phyloP scores from a whole-genome alignment of 768 basidiomycete species.

The Agaricus blazei region DNA sequence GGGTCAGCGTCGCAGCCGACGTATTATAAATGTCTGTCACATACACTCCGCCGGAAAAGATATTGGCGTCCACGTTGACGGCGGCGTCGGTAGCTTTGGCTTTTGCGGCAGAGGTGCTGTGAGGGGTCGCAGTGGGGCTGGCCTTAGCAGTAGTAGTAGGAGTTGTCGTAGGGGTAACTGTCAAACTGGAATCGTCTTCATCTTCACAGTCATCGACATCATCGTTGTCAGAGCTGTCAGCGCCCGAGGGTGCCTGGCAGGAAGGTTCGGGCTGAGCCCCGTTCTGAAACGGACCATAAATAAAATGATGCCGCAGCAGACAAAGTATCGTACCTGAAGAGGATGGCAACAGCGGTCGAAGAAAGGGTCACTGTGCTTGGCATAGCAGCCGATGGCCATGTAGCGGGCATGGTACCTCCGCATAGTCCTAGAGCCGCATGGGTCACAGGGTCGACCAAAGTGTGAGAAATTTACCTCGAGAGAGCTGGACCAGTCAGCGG shows the following conservation, averaged over 20 bases:
- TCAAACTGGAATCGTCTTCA: slow-evolving; percentile 21
- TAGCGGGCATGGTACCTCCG: slow-evolving; percentile 59
- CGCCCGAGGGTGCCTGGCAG: slow-evolving; percentile 27
- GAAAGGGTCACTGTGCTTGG: slow-evolving; percentile 46
- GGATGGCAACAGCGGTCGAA: slow-evolving; percentile 73
- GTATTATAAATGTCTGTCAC: slow-evolving; percentile 15
- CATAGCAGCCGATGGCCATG: slow-evolving; percentile 45
- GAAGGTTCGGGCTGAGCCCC: slow-evolving; percentile 42
- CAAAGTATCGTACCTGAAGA: slow-evolving; percentile 41
- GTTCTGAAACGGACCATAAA: slow-evolving; percentile 22
- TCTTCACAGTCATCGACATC: slow-evolving; percentile 24
- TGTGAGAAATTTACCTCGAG: slow-evolving; percentile 36
- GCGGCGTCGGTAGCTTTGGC: slow-evolving; percentile 10
- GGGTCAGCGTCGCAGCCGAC: slow-evolving; percentile 9
- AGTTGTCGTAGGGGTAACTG: slow-evolving; percentile 12
- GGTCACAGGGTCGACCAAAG: slow-evolving; percentile 2
- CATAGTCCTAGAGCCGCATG: slow-evolving; percentile 36
- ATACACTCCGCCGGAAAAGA: slow-evolving; percentile 42
- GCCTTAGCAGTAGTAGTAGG: slow-evolving; percentile 8
- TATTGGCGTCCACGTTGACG: slow-evolving; percentile 3
- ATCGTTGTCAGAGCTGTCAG: slow-evolving; percentile 23
- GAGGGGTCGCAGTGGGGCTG: slow-evolving; percentile 16
- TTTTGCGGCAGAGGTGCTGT: slow-evolving; percentile 13
- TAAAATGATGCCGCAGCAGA: slow-evolving; percentile 1
- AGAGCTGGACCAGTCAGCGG: slow-evolving; percentile 36